Evolutionary conservation across 371 early-diverging fungal genomes (phyloP).

Genomic region (Saksenaea oblongispora): DNA sequence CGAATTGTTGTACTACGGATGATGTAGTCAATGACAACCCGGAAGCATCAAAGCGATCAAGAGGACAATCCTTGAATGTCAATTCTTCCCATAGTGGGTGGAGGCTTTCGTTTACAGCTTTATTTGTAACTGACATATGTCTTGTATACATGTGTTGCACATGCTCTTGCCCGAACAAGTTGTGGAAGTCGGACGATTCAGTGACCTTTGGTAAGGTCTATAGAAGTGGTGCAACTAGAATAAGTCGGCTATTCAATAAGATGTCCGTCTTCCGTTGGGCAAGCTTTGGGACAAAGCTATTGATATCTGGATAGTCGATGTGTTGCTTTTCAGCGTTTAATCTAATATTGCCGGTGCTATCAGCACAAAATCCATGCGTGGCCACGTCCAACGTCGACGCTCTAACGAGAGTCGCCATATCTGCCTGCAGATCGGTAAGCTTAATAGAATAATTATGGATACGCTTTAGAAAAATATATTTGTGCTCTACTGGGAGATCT

Average conservation of each 20-base stretch:
- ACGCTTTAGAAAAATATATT: neutral
- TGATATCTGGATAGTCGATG: neutral
- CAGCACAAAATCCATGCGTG: neutral
- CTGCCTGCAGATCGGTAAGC: neutral
- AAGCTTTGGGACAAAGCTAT: neutral
- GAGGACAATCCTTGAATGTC: neutral
- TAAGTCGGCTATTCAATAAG: neutral
- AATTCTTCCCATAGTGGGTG: neutral
- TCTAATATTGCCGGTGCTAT: neutral
- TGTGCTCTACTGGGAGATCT: neutral
- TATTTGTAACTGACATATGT: neutral
- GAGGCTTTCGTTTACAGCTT: neutral
- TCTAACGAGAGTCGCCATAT: neutral
- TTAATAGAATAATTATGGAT: neutral
- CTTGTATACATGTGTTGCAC: neutral
- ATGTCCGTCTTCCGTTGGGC: neutral
- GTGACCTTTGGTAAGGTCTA: neutral
- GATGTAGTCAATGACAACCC: neutral
- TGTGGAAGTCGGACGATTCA: neutral
- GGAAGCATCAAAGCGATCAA: neutral
- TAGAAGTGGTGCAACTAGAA: neutral
- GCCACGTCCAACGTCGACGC: neutral
- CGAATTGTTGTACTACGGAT: neutral
- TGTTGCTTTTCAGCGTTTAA: neutral
- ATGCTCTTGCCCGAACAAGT: neutral